Percentiles rank a stretch among this genome's conserved stretches.
Conservation (phyloP, 163 green algal genomes). For the Smithsoniella earleae region DNA sequence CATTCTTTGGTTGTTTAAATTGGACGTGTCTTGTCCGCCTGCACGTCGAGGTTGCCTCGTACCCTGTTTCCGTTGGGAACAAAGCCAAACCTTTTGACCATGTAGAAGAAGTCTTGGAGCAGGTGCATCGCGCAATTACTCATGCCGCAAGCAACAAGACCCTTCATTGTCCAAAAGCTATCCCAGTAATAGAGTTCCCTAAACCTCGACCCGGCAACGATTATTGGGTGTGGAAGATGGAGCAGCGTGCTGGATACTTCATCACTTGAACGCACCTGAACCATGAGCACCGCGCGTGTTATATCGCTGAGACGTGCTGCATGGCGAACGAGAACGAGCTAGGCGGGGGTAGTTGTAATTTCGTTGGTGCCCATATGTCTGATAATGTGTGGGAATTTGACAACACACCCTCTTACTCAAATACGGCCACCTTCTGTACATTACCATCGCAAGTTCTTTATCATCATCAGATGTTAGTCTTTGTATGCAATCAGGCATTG, state of each 20-base stretch:
- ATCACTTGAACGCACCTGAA: too few relatives aligned
- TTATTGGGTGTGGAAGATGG: conserved; percentile 10
- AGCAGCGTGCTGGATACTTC: background rate
- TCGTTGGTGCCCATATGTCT: too few relatives aligned
- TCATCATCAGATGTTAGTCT: too few relatives aligned
- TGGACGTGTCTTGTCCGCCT: too few relatives aligned
- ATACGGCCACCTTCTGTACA: background rate
- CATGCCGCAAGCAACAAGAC: conserved; percentile 71
- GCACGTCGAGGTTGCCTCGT: background rate
- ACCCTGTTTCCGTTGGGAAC: conserved; percentile 76
- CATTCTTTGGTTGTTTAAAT: too few relatives aligned
- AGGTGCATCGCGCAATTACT: conserved; percentile 46
- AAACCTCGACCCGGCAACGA: background rate
- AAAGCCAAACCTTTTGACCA: conserved; percentile 53
- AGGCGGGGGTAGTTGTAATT: too few relatives aligned
- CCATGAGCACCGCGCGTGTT: too few relatives aligned
- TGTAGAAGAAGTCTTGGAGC: conserved; percentile 57
- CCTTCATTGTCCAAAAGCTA: conserved; percentile 46
- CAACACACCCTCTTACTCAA: background rate
- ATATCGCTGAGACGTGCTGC: too few relatives aligned
- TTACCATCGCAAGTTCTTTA: too few relatives aligned
- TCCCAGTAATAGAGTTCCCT: conserved; percentile 34
- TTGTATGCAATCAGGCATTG: too few relatives aligned
- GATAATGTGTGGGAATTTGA: too few relatives aligned
- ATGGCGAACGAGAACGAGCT: too few relatives aligned